These are phyloP conservation scores for Balakata baccata DNA, from an alignment of 345 rosid species.

Conservation along the genomic window DNA sequence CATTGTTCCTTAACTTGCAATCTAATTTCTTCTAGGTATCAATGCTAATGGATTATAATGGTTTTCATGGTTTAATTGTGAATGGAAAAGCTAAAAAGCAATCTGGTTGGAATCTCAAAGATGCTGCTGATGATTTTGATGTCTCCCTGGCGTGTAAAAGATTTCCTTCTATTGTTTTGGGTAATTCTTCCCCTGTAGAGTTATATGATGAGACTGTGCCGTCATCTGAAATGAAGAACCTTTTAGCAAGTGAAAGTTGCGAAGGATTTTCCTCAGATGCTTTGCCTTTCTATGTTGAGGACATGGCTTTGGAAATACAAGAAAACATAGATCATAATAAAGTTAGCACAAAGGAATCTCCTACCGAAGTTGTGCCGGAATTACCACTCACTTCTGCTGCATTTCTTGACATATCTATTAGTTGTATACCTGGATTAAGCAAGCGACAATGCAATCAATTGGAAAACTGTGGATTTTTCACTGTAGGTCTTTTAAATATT, in stretches of 20 bases:
- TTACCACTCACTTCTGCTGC: constrained; percentile 15
- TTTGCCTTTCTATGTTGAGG: constrained; percentile 23
- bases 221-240: constrained; percentile 27
- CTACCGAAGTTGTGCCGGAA: constrained; percentile 15
- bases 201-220: constrained; percentile 46
- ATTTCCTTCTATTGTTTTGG: constrained; percentile 71
- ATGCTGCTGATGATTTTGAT: constrained; percentile 41
- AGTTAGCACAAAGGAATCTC: constrained; percentile 22
- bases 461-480: constrained; percentile 76
- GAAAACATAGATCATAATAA: constrained; percentile 26
- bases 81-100: constrained; percentile 42
- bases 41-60: constrained; percentile 46
- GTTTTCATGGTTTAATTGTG: constrained; percentile 46
- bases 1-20: background rate
- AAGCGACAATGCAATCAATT: constrained; percentile 57
- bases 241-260: constrained; percentile 34
- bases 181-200: constrained; percentile 56
- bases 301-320: constrained; percentile 35
- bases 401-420: constrained; percentile 53
- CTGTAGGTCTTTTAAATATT: constrained; percentile 45
- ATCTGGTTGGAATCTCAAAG: constrained; percentile 32
- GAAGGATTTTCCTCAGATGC: constrained; percentile 38
- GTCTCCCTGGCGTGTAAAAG: constrained; percentile 57
- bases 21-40: constrained; percentile 46
- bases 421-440: constrained; percentile 60